Evolutionary conservation across 306 rosid genomes (phyloP).

Genomic region (Morella rubra): DNA sequence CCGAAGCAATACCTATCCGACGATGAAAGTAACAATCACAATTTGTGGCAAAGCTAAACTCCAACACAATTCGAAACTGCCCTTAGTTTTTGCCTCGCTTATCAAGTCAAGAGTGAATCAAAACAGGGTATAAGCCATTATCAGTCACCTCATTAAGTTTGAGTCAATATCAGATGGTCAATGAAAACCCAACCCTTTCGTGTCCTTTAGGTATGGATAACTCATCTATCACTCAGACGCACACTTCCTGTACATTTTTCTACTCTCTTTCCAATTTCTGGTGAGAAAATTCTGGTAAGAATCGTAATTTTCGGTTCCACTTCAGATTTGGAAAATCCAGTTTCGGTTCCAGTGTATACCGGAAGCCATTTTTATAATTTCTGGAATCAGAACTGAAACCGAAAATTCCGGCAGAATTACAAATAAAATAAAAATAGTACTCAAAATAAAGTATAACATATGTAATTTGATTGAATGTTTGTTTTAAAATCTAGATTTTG

Average conservation of each 20-base stretch:
- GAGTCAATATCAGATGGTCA: neutral
- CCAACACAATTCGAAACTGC: neutral
- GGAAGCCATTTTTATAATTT: too few species aligned
- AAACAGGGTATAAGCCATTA: neutral
- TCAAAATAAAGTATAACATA: too few species aligned
- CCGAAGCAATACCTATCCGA: conserved; percentile 74
- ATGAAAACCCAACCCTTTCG: neutral
- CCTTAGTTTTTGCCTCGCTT: neutral
- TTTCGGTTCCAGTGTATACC: too few species aligned
- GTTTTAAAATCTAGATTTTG: too few species aligned
- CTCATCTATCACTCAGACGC: neutral
- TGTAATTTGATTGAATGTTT: too few species aligned
- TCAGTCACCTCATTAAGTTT: neutral
- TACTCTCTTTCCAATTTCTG: neutral
- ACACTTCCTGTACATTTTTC: neutral
- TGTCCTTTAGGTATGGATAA: neutral
- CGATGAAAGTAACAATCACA: conserved; percentile 15
- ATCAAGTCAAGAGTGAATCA: neutral
- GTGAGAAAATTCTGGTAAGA: too few species aligned
- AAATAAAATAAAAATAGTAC: too few species aligned
- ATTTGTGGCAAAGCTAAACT: conserved; percentile 2
- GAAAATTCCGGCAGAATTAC: too few species aligned
- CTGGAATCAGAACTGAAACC: too few species aligned
- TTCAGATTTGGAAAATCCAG: too few species aligned
- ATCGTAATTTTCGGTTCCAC: too few species aligned